Evolutionary conservation across 2,329 filamentous ascomycete genomes (phyloP).

Genomic region (Arthroderma sp.): DNA sequence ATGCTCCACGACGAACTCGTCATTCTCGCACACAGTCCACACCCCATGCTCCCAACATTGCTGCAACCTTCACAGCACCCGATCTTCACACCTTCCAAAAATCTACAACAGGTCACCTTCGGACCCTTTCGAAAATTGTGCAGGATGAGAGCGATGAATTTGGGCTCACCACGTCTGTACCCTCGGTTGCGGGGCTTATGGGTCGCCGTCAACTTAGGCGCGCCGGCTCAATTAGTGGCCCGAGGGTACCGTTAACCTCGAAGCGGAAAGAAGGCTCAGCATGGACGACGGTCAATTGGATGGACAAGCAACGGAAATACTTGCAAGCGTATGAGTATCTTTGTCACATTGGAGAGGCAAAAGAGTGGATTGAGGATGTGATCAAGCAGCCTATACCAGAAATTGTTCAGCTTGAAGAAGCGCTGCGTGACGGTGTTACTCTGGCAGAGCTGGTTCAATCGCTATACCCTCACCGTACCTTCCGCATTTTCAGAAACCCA

Average conservation of each 20-base stretch:
- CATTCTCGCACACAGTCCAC: constrained; percentile 21
- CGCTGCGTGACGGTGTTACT: constrained; percentile 81
- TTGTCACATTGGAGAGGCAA: constrained; percentile 96
- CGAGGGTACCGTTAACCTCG: constrained; percentile 33
- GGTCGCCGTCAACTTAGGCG: constrained; percentile 74
- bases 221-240: constrained; percentile 40
- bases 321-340: constrained; percentile 96
- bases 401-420: constrained; percentile 87
- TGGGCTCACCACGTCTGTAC: constrained; percentile 58
- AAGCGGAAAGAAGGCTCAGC: constrained; percentile 45
- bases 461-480: constrained; percentile 60
- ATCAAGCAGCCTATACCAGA: constrained; percentile 75
- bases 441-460: constrained; percentile 88
- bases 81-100: constrained; percentile 73
- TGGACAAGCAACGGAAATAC: constrained; percentile 97
- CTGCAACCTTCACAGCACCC: constrained; percentile 33
- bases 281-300: constrained; percentile 85
- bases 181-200: constrained; percentile 78
- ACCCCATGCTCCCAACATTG: constrained; percentile 19
- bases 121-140: constrained; percentile 72
- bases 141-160: constrained; percentile 69
- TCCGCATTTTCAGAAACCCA: constrained; percentile 72
- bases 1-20: constrained; percentile 16
- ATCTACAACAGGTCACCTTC: constrained; percentile 79
- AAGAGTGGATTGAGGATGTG: constrained; percentile 96